These are phyloP conservation scores for Fusarium sp. DNA, from an alignment of 2,329 filamentous ascomycete genomes.

Conservation along the genomic window DNA sequence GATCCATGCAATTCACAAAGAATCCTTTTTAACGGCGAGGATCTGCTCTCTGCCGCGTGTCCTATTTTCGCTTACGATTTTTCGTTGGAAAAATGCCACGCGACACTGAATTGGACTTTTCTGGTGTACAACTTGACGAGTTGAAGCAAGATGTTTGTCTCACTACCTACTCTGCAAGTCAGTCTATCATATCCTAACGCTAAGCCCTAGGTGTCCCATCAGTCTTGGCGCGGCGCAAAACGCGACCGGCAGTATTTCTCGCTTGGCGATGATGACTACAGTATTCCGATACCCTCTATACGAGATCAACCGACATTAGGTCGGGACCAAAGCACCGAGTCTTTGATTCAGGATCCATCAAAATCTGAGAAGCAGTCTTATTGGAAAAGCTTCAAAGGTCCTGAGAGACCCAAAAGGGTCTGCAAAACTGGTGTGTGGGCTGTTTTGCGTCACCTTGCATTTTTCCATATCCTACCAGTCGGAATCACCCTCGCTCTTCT, in stretches of 20 bases:
- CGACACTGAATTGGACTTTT: not conserved
- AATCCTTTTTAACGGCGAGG: not conserved
- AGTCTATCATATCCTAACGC: not conserved
- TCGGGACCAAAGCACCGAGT: not conserved
- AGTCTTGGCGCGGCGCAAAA: too few relatives aligned
- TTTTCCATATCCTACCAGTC: not conserved
- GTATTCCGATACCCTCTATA: not conserved
- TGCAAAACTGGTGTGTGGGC: not conserved
- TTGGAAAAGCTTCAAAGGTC: conserved; percentile 1
- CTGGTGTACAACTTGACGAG: not conserved
- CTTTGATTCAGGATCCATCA: not conserved
- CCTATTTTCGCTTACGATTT: not conserved
- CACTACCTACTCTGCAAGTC: not conserved
- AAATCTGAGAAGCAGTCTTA: not conserved
- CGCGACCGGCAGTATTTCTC: not conserved
- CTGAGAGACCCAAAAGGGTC: not conserved
- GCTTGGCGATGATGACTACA: not conserved
- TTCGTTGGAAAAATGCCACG: not conserved
- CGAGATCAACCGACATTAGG: not conserved
- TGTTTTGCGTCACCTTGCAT: not conserved
- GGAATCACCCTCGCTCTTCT: not conserved
- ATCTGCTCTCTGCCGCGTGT: not conserved
- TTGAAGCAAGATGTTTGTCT: not conserved
- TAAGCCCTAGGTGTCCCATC: not conserved
- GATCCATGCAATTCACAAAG: not conserved